These are phyloP conservation scores for Mucor lusitanicus DNA, from an alignment of 371 early-diverging fungal species.

Conservation along the genomic window DNA sequence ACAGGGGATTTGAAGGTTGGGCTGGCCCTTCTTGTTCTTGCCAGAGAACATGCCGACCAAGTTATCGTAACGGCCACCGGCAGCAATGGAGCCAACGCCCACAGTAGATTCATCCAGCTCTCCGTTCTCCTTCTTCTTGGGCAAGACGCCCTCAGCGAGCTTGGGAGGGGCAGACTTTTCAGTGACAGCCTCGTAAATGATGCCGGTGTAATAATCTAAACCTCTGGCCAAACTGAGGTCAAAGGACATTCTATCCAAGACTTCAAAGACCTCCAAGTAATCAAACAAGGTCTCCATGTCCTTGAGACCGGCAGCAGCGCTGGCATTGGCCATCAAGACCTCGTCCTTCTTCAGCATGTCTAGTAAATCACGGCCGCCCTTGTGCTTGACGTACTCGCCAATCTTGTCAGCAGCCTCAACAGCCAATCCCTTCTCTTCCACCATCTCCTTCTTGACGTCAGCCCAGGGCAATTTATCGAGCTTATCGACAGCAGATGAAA, in stretches of 20 bases:
- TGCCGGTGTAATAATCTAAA: conserved; percentile 99
- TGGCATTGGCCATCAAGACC: conserved; percentile 63
- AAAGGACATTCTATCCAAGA: conserved; percentile 79
- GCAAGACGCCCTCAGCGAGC: conserved; percentile 37
- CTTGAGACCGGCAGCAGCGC: conserved; percentile 83
- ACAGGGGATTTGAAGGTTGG: conserved; percentile 88
- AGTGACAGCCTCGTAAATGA: conserved; percentile 98
- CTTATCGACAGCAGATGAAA: conserved; percentile 99
- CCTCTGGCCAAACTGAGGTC: conserved; percentile 98
- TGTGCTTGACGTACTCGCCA: conserved; percentile 84
- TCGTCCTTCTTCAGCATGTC: conserved; percentile 67
- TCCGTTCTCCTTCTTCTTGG: conserved; percentile 47
- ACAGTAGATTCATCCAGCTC: conserved; percentile 77
- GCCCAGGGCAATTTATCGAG: conserved; percentile 92
- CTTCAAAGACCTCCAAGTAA: conserved; percentile 85
- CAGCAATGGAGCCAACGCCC: conserved; percentile 98
- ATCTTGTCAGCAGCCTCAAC: conserved; percentile 85
- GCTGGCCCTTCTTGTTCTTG: conserved; percentile 65
- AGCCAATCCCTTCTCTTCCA: conserved; percentile 86
- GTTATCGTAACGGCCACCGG: conserved; percentile 99
- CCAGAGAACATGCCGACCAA: conserved; percentile 95
- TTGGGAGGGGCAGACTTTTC: conserved; percentile 63
- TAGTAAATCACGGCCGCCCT: conserved; percentile 83
- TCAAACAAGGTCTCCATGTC: conserved; percentile 89
- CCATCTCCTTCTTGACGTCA: conserved; percentile 96